A percentile compares a stretch with the other conserved stretches of the same genome.
Conservation (phyloP, 345 rosid genomes). For the Tarenaya hassleriana region DNA sequence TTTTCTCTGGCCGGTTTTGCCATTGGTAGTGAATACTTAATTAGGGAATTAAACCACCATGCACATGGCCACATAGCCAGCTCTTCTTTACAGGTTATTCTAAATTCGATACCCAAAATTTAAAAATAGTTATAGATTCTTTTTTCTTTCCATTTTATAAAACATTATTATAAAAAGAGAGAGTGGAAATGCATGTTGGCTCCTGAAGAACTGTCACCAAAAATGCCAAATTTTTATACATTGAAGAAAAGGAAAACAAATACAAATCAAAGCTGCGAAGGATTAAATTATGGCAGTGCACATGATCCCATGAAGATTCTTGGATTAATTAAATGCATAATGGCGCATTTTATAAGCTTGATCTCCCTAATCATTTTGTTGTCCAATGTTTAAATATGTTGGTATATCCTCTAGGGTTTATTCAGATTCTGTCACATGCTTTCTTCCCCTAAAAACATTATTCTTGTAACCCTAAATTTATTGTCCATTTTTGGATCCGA, state of each 20-base stretch:
- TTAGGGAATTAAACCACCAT: slow-evolving; percentile 21
- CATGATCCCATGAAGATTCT: slow-evolving; percentile 27
- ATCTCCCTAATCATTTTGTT: neutral
- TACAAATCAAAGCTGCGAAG: neutral
- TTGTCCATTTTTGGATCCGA: slow-evolving; percentile 13
- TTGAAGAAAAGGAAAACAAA: neutral
- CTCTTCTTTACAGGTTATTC: slow-evolving; percentile 22
- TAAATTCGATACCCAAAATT: neutral
- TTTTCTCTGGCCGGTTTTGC: slow-evolving; percentile 9
- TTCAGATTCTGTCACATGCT: slow-evolving; percentile 28
- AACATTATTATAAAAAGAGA: too few species aligned
- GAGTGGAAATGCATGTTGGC: too few species aligned
- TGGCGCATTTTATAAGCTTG: slow-evolving; percentile 13
- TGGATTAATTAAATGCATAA: neutral
- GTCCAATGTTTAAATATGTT: slow-evolving; percentile 2
- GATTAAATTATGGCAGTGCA: slow-evolving; percentile 15
- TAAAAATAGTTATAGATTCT: too few species aligned
- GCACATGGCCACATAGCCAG: slow-evolving; percentile 31
- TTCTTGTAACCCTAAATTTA: neutral
- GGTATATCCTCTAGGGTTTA: neutral
- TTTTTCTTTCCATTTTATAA: too few species aligned
- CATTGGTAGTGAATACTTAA: slow-evolving; percentile 23
- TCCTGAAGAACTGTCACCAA: neutral
- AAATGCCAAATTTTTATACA: neutral
- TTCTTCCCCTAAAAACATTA: neutral